Base-by-base conservation (phyloP, 768 basidiomycete genomes). In the Pleurotus djamor region DNA sequence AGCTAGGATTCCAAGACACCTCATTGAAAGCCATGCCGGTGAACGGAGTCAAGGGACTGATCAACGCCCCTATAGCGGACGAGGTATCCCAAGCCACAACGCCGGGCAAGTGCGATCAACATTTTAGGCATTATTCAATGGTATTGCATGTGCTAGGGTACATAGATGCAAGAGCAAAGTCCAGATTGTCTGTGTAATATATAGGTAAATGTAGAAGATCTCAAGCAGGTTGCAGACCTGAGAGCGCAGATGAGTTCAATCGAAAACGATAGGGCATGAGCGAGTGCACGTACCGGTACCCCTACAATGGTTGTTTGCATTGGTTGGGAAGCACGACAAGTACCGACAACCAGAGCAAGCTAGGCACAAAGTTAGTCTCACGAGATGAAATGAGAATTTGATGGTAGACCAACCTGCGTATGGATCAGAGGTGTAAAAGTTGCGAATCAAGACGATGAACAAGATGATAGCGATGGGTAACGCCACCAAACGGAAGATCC, bases 371-470 rank as follows among this genome's bases (percentile, higher is more conserved):
- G 52, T 44, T 21, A 59, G 35, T 37, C 28, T 28, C 51, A 4
- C 14, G 17, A 21, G 14, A 17, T 54, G 60, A n/a, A 37, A 28
- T 32, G 59, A 58, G 10, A 47, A 60, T 60, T 48, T 61, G 14
- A 48, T 14, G 52, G 28, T 56, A 57, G 52, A 73, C 83, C 60
- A 76, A 85, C 93, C 92, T 10, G 87, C 87, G 68, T 91, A 90
- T 34, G 95, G 92, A 70, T 97, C 82, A 47, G 84, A 85, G 1
- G 85, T 94, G 69, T 96, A 97, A 70, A 98, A 98, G 72, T 98
- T 98, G 61, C 87, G 79, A 37, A 81, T 81, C 48, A 98, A 79
- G 12, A 96, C 79, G 37, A 96, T 88, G 64, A 88, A 98, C 17
- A 96, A 79, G 32, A 96, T 73, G 33, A 96, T 69, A 2, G 88